Conservation (phyloP, 306 rosid genomes). For the Acacia melanoxylon region DNA sequence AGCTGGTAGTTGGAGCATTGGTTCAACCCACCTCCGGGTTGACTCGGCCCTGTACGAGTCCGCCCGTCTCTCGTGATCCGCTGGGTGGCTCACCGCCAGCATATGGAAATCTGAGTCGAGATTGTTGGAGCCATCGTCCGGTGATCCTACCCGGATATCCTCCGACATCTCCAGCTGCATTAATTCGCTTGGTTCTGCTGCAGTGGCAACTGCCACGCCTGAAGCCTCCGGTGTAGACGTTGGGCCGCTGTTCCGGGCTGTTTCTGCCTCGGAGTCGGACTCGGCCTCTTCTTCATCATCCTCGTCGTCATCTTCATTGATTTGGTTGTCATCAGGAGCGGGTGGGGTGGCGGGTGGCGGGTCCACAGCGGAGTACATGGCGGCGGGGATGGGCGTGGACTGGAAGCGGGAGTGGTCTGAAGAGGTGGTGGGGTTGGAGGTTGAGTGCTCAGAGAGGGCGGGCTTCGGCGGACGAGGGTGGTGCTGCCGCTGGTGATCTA, state of each 20-base stretch:
- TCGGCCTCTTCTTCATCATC: slow-evolving; percentile 44
- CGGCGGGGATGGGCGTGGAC: not conserved
- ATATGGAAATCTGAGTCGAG: slow-evolving; percentile 70
- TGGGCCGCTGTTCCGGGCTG: not conserved
- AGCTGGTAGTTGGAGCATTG: slow-evolving; percentile 38
- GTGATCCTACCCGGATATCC: slow-evolving; percentile 82
- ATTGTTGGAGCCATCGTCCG: slow-evolving; percentile 75
- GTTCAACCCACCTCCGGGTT: slow-evolving; percentile 40
- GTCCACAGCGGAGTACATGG: slow-evolving; percentile 12
- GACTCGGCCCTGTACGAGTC: slow-evolving; percentile 47
- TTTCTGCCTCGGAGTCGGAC: slow-evolving; percentile 61
- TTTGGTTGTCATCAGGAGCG: slow-evolving; percentile 22
- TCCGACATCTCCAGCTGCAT: slow-evolving; percentile 87
- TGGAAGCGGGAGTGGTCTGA: slow-evolving; percentile 33
- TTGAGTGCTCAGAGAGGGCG: slow-evolving; percentile 83
- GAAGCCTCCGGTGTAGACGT: not conserved
- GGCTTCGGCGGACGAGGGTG: slow-evolving; percentile 65
- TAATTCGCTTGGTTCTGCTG: slow-evolving; percentile 63
- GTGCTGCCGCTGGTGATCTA: slow-evolving; percentile 40
- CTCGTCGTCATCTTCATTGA: slow-evolving; percentile 46
- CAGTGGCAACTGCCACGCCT: not conserved
- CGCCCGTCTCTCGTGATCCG: slow-evolving; percentile 20
- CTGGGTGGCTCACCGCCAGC: slow-evolving; percentile 48
- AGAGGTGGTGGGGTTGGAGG: slow-evolving; percentile 77
- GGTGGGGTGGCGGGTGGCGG: slow-evolving; percentile 26